phyloP scores from a whole-genome alignment of 805 yeast species.

The Teunomyces aglyptinius region DNA sequence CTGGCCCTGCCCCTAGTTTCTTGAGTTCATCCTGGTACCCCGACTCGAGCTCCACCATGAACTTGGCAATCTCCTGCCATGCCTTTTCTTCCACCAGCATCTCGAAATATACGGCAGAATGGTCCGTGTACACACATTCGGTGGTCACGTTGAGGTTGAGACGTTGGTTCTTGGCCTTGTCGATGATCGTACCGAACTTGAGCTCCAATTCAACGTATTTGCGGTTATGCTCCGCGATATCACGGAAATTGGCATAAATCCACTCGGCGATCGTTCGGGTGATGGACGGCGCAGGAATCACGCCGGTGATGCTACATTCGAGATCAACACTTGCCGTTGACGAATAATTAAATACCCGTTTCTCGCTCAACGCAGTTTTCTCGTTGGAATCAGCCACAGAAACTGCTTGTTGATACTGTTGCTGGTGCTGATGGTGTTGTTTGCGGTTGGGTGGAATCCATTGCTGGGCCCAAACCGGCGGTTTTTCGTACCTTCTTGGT shows the following conservation, averaged over 20 bases:
- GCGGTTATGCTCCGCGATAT: constrained; percentile 55
- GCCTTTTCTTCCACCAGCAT: constrained; percentile 66
- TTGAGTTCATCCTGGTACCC: constrained; percentile 42
- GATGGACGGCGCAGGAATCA: constrained; percentile 75
- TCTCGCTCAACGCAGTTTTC: constrained; percentile 4
- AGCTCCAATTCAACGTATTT: constrained; percentile 66
- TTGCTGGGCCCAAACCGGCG: constrained; percentile 84
- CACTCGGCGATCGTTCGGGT: constrained; percentile 83
- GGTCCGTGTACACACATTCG: constrained; percentile 61
- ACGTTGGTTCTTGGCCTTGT: constrained; percentile 59
- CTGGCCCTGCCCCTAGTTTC: constrained; percentile 11
- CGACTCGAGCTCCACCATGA: constrained; percentile 54
- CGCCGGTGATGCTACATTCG: constrained; percentile 63
- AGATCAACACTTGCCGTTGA: constrained; percentile 35
- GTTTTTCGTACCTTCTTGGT: constrained; percentile 60
- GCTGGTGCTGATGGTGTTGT: neutral
- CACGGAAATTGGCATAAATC: constrained; percentile 79
- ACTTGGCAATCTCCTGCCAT: constrained; percentile 55
- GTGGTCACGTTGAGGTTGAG: constrained; percentile 65
- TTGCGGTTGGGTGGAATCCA: constrained; percentile 36
- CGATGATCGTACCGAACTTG: constrained; percentile 70
- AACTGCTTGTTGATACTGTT: neutral
- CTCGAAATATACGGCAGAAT: constrained; percentile 55
- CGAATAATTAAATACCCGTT: constrained; percentile 29
- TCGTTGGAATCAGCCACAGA: too few species aligned